A percentile compares a stretch with the other conserved stretches of the same genome.
phyloP scores from a whole-genome alignment of 108 stramenopile species.

The Conticribra guillardii region DNA sequence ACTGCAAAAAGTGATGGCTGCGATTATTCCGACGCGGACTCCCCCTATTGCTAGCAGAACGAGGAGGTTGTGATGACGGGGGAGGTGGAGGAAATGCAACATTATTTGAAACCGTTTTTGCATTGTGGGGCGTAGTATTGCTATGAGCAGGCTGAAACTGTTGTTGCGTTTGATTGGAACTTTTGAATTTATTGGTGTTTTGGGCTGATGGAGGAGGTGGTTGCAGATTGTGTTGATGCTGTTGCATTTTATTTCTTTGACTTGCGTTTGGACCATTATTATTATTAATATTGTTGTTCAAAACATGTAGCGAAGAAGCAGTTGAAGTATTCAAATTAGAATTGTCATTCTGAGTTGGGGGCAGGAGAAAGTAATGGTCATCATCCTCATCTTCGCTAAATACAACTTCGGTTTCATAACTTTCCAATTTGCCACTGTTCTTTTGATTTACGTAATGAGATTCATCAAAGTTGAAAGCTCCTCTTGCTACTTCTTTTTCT shows the following conservation, averaged over 20 bases:
- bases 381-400: conserved; percentile 4
- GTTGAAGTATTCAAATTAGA: neutral
- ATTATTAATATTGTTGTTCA: neutral
- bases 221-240: neutral
- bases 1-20: neutral
- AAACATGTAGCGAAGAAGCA: too few relatives aligned
- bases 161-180: neutral
- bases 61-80: neutral
- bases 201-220: neutral
- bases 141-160: neutral
- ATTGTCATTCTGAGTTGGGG: neutral
- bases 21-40: neutral
- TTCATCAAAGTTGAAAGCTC: neutral
- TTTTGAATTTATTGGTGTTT: neutral
- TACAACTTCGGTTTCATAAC: neutral
- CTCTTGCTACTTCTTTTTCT: neutral
- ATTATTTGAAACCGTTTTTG: too few relatives aligned
- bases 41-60: neutral
- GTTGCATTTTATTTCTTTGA: neutral
- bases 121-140: too few relatives aligned
- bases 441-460: neutral
- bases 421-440: neutral
- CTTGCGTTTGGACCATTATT: neutral
- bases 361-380: neutral
- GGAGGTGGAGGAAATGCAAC: too few relatives aligned